Evolutionary conservation across 2,329 filamentous ascomycete genomes (phyloP).

Genomic region (Davidsoniella virescens): DNA sequence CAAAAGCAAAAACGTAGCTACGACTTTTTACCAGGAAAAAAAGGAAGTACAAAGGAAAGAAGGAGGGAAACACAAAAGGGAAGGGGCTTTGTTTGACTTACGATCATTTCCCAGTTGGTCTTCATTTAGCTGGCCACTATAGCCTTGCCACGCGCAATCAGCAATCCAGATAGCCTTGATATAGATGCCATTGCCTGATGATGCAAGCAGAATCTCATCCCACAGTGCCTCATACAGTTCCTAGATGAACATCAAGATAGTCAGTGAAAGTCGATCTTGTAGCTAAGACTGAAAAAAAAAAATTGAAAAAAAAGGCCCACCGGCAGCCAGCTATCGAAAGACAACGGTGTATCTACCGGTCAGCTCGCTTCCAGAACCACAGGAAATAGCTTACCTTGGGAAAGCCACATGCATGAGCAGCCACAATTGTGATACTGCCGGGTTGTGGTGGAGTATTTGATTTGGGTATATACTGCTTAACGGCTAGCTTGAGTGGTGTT

Average conservation of each 20-base stretch:
- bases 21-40: neutral
- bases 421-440: slow-evolving; percentile 73
- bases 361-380: neutral
- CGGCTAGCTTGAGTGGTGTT: slow-evolving; percentile 52
- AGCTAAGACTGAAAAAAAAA: no score
- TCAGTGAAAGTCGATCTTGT: neutral
- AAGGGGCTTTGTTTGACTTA: slow-evolving; percentile 25
- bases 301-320: no score
- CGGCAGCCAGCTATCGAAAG: neutral
- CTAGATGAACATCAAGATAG: slow-evolving; percentile 24
- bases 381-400: slow-evolving; percentile 46
- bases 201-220: slow-evolving; percentile 55
- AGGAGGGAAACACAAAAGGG: no score
- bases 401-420: slow-evolving; percentile 80
- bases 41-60: no score
- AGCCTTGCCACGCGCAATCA: slow-evolving; percentile 73
- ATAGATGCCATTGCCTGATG: slow-evolving; percentile 40
- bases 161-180: slow-evolving; percentile 81
- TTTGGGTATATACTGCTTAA: slow-evolving; percentile 78
- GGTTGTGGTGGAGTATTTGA: slow-evolving; percentile 50
- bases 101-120: slow-evolving; percentile 66
- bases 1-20: no score
- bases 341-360: neutral
- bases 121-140: slow-evolving; percentile 65
- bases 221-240: slow-evolving; percentile 88